Evolutionary conservation across 2,329 filamentous ascomycete species (phyloP).

Genomic region (Aspergillus unguis): DNA sequence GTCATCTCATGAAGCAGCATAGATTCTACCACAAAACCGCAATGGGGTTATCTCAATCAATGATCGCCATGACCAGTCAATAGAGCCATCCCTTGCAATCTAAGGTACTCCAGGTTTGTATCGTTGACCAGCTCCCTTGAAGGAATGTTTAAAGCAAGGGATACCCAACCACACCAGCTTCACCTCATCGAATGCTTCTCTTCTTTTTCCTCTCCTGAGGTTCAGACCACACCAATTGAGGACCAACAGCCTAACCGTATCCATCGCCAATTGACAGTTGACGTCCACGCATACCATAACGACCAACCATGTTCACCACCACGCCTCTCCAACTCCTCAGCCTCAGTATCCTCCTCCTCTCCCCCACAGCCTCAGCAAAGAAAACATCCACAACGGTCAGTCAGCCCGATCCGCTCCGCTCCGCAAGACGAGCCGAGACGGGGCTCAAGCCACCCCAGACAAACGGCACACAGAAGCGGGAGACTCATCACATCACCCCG

Average conservation of each 20-base stretch:
- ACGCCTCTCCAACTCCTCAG: neutral
- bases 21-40: too few species aligned
- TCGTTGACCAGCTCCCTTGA: too few species aligned
- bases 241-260: neutral
- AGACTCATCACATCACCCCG: neutral
- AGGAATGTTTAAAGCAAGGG: too few species aligned
- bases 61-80: too few species aligned
- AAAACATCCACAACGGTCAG: neutral
- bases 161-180: too few species aligned
- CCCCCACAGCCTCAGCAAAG: constrained; percentile 4
- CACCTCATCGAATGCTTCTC: neutral
- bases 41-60: too few species aligned
- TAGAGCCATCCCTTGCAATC: too few species aligned
- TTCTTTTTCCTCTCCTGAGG: neutral
- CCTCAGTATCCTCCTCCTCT: neutral
- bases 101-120: too few species aligned
- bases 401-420: neutral
- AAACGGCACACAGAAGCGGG: too few species aligned
- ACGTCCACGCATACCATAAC: neutral
- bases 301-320: neutral
- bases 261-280: neutral
- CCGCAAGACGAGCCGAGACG: too few species aligned
- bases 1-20: too few species aligned
- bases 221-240: neutral
- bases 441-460: too few species aligned